Evolutionary conservation across 164 flowering plant species (phyloP).

Genomic region (Vitis rupestris): DNA sequence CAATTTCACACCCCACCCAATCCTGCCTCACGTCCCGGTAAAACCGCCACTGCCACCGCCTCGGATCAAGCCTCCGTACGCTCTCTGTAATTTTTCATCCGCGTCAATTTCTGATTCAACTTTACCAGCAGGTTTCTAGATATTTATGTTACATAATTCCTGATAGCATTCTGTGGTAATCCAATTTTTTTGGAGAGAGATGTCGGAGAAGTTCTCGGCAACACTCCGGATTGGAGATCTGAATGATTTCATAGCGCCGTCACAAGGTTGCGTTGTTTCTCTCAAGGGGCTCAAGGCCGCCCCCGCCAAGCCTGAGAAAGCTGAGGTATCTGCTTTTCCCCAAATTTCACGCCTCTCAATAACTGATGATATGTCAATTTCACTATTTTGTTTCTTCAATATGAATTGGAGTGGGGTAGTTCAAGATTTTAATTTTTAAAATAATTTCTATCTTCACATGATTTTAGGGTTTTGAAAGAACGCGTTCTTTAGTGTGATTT

Average conservation of each 20-base stretch:
- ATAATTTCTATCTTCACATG: too few species aligned
- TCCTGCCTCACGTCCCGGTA: background rate
- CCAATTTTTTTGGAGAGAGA: conserved; percentile 18
- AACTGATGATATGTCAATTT: background rate
- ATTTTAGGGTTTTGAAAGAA: too few species aligned
- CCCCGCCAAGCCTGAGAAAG: conserved; percentile 34
- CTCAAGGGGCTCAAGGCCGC: conserved; percentile 46
- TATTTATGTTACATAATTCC: background rate
- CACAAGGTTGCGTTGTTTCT: conserved; percentile 85
- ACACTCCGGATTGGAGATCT: conserved; percentile 77
- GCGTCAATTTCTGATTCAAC: background rate
- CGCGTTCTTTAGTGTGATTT: too few species aligned
- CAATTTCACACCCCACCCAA: too few species aligned
- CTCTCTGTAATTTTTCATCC: background rate
- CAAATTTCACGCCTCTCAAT: background rate
- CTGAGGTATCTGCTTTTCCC: conserved; percentile 26
- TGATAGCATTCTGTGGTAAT: background rate
- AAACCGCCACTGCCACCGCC: conserved; percentile 10
- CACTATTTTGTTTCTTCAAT: background rate
- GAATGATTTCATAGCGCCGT: conserved; percentile 93
- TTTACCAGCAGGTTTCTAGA: background rate
- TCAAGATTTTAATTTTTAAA: too few species aligned
- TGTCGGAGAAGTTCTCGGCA: conserved; percentile 93
- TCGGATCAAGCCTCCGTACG: background rate
- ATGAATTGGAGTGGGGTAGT: background rate